These are phyloP conservation scores for Ustilago sp. DNA, from an alignment of 1,284 basidiomycete genomes.

Conservation along the genomic window DNA sequence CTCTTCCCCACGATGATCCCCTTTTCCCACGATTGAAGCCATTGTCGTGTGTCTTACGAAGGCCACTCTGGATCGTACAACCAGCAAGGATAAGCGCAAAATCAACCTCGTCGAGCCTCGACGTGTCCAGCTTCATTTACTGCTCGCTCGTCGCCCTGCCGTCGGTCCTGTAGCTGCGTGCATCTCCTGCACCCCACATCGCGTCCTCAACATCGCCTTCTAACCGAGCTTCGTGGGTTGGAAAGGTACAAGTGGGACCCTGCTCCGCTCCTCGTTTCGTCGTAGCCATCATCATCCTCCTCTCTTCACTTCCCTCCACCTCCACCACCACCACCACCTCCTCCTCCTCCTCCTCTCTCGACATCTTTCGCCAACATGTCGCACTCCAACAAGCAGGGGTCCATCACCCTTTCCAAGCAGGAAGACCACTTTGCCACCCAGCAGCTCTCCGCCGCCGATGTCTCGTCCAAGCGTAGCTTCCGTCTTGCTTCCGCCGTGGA, in stretches of 20 bases:
- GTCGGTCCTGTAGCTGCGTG: neutral
- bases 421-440: slow-evolving; percentile 14
- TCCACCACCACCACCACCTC: too few relatives aligned
- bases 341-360: neutral
- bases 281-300: neutral
- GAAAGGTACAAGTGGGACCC: slow-evolving; percentile 23
- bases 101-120: neutral
- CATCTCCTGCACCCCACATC: slow-evolving; percentile 8
- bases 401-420: slow-evolving; percentile 39
- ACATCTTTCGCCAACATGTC: slow-evolving; percentile 14
- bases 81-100: neutral
- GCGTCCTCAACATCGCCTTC: neutral
- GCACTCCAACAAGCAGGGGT: slow-evolving; percentile 23
- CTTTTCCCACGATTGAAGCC: neutral
- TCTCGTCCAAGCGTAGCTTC: slow-evolving; percentile 13
- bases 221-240: neutral
- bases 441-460: slow-evolving; percentile 17
- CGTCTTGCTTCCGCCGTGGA: slow-evolving; percentile 18
- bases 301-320: neutral
- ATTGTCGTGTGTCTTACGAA: neutral
- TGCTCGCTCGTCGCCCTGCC: neutral
- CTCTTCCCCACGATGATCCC: slow-evolving; percentile 9
- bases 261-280: neutral
- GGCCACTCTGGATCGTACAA: neutral
- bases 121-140: neutral